These are phyloP conservation scores for Gossypium gossypioides DNA, from an alignment of 441 rosid genomes.

Conservation along the genomic window DNA sequence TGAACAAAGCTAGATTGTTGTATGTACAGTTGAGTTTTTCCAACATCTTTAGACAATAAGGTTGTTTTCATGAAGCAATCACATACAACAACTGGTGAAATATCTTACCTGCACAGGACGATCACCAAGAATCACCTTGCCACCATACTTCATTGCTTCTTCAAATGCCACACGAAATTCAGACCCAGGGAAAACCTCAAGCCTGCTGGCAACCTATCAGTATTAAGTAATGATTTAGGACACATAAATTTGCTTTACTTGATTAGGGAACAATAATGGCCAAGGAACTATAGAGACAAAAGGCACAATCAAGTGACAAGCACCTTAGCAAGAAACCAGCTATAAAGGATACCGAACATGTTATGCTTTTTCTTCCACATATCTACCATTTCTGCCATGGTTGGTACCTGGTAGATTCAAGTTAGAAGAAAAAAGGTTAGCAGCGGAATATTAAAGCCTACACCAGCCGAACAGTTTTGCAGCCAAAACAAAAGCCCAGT, in stretches of 20 bases:
- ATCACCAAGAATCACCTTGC: conserved; percentile 81
- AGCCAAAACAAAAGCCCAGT: background rate
- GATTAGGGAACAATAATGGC: background rate
- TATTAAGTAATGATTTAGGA: background rate
- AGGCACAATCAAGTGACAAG: conserved; percentile 1
- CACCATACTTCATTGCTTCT: conserved; percentile 75
- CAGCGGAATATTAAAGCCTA: background rate
- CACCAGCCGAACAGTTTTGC: background rate
- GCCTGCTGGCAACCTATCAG: conserved; percentile 63
- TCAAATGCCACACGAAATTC: conserved; percentile 74
- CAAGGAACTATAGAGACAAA: background rate
- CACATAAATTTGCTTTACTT: background rate
- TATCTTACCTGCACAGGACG: conserved; percentile 53
- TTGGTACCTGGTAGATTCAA: conserved; percentile 49
- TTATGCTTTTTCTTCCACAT: conserved; percentile 80
- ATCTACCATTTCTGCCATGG: conserved; percentile 66
- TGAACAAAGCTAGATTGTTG: background rate
- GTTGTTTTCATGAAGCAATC: background rate
- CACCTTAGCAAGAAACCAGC: conserved; percentile 85
- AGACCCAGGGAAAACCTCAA: conserved; percentile 78
- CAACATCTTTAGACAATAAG: background rate
- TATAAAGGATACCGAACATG: conserved; percentile 63
- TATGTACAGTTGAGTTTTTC: background rate
- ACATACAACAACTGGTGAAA: background rate
- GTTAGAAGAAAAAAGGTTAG: background rate